Evolutionary conservation across 2,329 filamentous ascomycete genomes (phyloP), one percentile per base, ranked within the genome.

Genomic region (Dothidotthia symphoricarpi): DNA sequence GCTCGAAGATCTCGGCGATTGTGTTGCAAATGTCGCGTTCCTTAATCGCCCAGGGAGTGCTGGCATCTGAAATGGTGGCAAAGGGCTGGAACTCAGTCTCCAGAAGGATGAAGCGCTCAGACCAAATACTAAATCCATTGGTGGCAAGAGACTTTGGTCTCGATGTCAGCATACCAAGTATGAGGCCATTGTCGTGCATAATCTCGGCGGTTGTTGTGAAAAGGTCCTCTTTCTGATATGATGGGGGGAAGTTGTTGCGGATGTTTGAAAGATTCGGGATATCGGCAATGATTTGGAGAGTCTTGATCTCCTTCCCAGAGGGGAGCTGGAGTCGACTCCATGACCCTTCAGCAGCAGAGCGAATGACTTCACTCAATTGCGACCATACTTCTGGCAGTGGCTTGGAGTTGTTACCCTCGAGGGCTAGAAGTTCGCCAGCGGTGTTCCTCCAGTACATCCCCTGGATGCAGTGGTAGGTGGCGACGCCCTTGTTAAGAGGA

Each of bases 1-100:
- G 44, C 31, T 59, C 52, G 36, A 63, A 63, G n/a, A 61, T 50
- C 4, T 53, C 49, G 4, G 55, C 51, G 17, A 63, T 51, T 4
- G 35, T 40, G 10, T 45, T 29, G 30, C 49, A 51, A 4, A 45
- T 45, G 16, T 46, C 47, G 6, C 49, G 51, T 24, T 57, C 49
- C 31, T 55, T 47, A 17, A 36, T 39, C 22, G 46, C 43, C 49
- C 49, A 53, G 9, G 49, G 52, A 24, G 47, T 49, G 6, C 47
- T 38, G 3, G 43, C 43, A 27, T 38, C 34, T 13, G 53, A 50
- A 3, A 59, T 47, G 15, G 41, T 44, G 19, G 38, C 39, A 28
- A 54, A 52, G 4, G 54, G 56, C 22, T 53, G 48, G 32, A 62
- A 56, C 13, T 55, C 46, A 2, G 57, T 61, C 36, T 59, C 53